Evolutionary conservation across 495 filamentous ascomycete species (phyloP).

Genomic region (Tuber aestivum): DNA sequence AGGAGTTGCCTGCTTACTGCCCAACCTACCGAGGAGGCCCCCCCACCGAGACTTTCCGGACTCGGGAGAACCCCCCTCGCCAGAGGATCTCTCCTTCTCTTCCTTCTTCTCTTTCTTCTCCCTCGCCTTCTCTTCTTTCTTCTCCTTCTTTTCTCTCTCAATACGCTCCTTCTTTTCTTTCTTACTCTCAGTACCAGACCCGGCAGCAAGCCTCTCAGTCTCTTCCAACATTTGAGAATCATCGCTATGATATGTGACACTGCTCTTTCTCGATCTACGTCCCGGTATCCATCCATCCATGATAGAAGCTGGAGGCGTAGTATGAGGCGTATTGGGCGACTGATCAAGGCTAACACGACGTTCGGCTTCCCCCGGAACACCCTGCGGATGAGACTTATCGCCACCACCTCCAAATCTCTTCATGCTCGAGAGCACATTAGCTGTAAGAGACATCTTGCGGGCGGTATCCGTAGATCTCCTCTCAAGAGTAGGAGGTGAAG

Average conservation of each 20-base stretch:
- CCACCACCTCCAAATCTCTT: not conserved
- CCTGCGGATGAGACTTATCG: not conserved
- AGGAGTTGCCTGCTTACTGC: not conserved
- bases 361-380: not conserved
- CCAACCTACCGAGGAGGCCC: not conserved
- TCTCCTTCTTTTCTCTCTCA: slow-evolving; percentile 21
- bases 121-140: slow-evolving; percentile 12
- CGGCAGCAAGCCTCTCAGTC: slow-evolving; percentile 1
- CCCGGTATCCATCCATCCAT: not conserved
- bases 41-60: not conserved
- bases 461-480: not conserved
- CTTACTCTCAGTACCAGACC: not conserved
- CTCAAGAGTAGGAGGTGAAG: not conserved
- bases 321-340: not conserved
- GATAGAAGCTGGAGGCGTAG: not conserved
- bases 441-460: not conserved
- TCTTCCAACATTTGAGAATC: slow-evolving; percentile 2
- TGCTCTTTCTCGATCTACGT: not conserved
- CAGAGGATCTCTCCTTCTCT: slow-evolving; percentile 4
- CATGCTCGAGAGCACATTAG: not conserved
- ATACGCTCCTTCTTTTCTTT: slow-evolving; percentile 14
- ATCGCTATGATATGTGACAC: not conserved
- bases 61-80: not conserved
- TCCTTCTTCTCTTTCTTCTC: not conserved
- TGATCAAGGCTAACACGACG: not conserved